Evolutionary conservation across 139 green algal species (phyloP).

Genomic region (Micractinium conductrix): DNA sequence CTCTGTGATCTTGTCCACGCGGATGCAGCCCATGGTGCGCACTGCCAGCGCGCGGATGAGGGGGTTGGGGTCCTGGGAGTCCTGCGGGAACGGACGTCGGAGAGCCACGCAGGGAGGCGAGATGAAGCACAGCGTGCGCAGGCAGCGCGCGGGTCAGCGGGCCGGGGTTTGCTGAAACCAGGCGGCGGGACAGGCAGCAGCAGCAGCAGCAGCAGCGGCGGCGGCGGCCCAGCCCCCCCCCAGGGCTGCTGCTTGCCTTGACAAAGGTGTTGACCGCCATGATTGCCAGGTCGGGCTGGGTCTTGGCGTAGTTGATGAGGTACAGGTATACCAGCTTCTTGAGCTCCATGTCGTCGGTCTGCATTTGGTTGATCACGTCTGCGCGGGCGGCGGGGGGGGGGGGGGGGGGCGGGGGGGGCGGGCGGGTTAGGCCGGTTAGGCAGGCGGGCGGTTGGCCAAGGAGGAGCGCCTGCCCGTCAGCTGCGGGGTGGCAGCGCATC

Average conservation of each 20-base stretch:
- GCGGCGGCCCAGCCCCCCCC: too few relatives aligned
- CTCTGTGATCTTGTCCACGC: constrained; percentile 99
- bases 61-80: constrained; percentile 93
- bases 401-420: constrained; percentile 48
- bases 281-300: constrained; percentile 97
- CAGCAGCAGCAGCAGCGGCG: too few relatives aligned
- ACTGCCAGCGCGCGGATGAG: constrained; percentile 97
- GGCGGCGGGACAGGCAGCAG: too few relatives aligned
- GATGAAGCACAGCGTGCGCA: background rate
- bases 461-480: too few relatives aligned
- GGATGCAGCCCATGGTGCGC: constrained; percentile 99
- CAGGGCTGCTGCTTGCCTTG: constrained; percentile 92
- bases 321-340: constrained; percentile 99
- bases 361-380: constrained; percentile 99
- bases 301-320: constrained; percentile 99
- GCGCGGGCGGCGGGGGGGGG: constrained; percentile 31
- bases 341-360: constrained; percentile 91
- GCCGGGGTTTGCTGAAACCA: too few relatives aligned
- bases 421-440: background rate
- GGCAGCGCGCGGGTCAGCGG: too few relatives aligned
- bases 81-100: too few relatives aligned
- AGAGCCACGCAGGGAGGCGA: background rate
- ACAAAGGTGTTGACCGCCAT: constrained; percentile 99
- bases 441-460: background rate
- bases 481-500: too few relatives aligned